These are phyloP conservation scores for Silene noctiflora DNA, from an alignment of 179 eudicot genomes.

Conservation along the genomic window DNA sequence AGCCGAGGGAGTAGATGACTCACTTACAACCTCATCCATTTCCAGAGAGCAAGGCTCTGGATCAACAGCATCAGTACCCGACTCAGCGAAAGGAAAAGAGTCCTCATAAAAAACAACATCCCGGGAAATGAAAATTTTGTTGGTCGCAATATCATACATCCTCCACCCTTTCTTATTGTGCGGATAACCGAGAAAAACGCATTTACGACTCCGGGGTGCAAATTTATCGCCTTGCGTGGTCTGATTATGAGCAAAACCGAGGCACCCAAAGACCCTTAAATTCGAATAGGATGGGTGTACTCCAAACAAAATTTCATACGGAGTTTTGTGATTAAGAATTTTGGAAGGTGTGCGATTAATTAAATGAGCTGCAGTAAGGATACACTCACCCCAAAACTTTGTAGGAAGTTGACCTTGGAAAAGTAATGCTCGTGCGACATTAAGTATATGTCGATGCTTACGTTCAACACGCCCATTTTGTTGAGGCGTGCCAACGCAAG, in stretches of 20 bases:
- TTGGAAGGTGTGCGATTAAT: neutral
- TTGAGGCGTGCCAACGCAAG: neutral
- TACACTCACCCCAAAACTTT: no score
- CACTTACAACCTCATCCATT: no score
- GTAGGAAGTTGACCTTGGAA: no score
- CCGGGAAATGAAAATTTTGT: neutral
- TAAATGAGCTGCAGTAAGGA: neutral
- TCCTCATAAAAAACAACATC: conserved; percentile 1
- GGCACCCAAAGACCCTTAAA: neutral
- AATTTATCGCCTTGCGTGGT: neutral
- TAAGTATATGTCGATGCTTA: no score
- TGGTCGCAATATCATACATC: neutral
- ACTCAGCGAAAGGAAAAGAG: neutral
- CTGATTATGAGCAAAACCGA: neutral
- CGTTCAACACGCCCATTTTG: no score
- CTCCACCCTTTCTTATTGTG: neutral
- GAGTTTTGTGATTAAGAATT: neutral
- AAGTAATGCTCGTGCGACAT: no score
- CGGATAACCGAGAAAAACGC: neutral
- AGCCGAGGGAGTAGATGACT: no score
- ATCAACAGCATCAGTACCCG: neutral
- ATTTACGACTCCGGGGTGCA: neutral
- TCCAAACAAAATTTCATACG: neutral
- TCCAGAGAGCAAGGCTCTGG: no score
- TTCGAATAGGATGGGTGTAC: neutral